Evolutionary conservation across 2,329 filamentous ascomycete species (phyloP), one percentile per base, ranked within the genome.

Genomic region (Ceratocystiopsis minuta): DNA sequence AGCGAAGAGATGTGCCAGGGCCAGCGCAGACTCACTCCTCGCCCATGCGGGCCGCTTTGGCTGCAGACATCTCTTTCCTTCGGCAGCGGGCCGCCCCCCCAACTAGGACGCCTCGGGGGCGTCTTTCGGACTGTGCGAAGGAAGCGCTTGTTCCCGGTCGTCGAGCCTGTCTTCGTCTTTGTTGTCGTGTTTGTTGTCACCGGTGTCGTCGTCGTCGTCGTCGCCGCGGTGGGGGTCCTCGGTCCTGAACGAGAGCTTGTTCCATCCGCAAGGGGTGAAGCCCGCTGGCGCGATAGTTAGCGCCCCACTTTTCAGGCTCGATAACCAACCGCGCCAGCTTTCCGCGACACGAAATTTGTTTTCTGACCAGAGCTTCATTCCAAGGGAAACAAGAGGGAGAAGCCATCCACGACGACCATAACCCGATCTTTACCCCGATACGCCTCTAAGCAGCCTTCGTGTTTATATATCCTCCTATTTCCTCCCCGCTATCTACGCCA

Each of bases 1-100:
- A 20, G 20, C 20, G 4, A 20, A 4, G 7, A 20, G 20, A 20
- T 20, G 4, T 20, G 4, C 7, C 20, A 20, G 20, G 20, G 7
- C 20, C 4, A 4, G 4, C 4, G 4, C 48, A 15, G 1, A 65
- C 70, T 45, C 62, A 75, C 72, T 76, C 72, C 58, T 76, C 72
- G 56, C 72, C 72, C 48, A 76, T 59, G 43, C 72, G 68, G 56
- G 70, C 67, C 43, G 72, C 71, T 57, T 75, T 75, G 55, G 61
- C 75, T 47, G 71, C 65, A 45, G 72, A 68, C 71, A 75, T 75
- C 3, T 14, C 37, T n/a, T 16, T 35, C 37, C 17, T 20, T 2
- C 9, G 13, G 20, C 20, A 20, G 20, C 20, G 20, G 20, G 20
- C 20, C 20, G 20, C 20, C 20, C 20, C 20, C 20, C 20, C 20